phyloP scores from a whole-genome alignment of 192 early-diverging fungal genomes.

The Coemansia sp. region DNA sequence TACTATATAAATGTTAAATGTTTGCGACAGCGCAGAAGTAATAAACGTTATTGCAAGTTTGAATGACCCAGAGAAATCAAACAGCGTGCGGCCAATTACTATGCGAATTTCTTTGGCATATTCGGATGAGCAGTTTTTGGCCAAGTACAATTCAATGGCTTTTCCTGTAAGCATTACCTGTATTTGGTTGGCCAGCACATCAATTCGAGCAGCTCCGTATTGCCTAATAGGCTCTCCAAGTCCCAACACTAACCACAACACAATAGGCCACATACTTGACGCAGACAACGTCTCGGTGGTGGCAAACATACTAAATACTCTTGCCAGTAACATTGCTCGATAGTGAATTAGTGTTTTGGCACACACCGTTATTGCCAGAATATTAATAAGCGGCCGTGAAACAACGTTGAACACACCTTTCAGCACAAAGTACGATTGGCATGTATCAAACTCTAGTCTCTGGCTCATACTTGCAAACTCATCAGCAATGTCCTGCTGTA shows the following conservation, averaged over 20 bases:
- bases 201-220: background rate
- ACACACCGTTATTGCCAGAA: background rate
- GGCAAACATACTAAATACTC: slow-evolving; percentile 8
- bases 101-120: slow-evolving; percentile 3
- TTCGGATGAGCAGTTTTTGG: slow-evolving; percentile 6
- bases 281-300: background rate
- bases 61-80: background rate
- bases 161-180: slow-evolving; percentile 1
- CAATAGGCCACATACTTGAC: slow-evolving; percentile 3
- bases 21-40: background rate
- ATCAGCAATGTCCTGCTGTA: background rate
- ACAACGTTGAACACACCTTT: background rate
- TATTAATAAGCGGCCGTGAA: background rate
- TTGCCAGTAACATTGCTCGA: slow-evolving; percentile 10
- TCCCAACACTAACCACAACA: slow-evolving; percentile 9
- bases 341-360: background rate
- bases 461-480: background rate
- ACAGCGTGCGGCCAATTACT: background rate
- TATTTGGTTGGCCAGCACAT: background rate
- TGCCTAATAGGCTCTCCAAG: background rate
- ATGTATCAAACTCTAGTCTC: slow-evolving; percentile 7
- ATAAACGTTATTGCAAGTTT: background rate
- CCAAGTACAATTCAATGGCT: slow-evolving; percentile 7
- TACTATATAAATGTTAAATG: slow-evolving; percentile 18
- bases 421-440: slow-evolving; percentile 1